A percentile compares a stretch with the other conserved stretches of the same genome.
These are phyloP conservation scores for Colletotrichum brevisporum DNA, from an alignment of 2,329 filamentous ascomycete genomes.

Conservation along the genomic window DNA sequence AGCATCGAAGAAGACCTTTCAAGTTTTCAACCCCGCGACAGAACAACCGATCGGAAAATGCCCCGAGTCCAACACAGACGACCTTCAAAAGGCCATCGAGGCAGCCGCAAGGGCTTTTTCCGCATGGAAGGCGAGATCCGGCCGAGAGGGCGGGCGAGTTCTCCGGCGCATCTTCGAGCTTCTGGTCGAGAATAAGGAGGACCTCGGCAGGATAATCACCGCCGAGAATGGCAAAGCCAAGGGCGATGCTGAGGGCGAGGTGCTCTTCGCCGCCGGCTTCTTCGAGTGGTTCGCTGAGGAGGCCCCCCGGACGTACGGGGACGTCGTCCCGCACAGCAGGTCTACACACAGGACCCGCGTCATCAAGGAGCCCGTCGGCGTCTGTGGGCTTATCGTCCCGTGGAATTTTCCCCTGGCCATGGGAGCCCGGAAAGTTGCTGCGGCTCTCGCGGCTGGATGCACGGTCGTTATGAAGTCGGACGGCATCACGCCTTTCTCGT, in stretches of 20 bases:
- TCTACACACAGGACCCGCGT: conserved; percentile 76
- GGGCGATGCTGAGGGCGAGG: conserved; percentile 80
- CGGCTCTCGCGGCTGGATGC: conserved; percentile 94
- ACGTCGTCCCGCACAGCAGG: conserved; percentile 78
- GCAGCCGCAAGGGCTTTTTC: conserved; percentile 75
- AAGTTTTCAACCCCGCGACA: conserved; percentile 73
- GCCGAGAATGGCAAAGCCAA: conserved; percentile 79
- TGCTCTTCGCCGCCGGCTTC: conserved; percentile 80
- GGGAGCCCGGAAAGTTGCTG: conserved; percentile 79
- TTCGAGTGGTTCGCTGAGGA: conserved; percentile 88
- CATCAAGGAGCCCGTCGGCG: conserved; percentile 86
- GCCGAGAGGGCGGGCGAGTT: conserved; percentile 69
- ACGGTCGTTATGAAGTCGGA: conserved; percentile 94
- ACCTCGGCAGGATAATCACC: conserved; percentile 75
- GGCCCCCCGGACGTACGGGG: conserved; percentile 80
- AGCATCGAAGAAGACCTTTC: conserved; percentile 10
- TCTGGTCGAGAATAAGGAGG: conserved; percentile 73
- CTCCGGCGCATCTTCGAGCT: conserved; percentile 74
- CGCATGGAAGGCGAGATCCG: conserved; percentile 68
- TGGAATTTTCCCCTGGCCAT: conserved; percentile 89
- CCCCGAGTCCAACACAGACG: conserved; percentile 76
- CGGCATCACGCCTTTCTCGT: conserved; percentile 91
- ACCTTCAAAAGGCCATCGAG: conserved; percentile 77
- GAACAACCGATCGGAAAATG: conserved; percentile 76
- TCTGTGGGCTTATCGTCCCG: conserved; percentile 86